Percentiles rank a stretch among this genome's conserved stretches.
Conservation (phyloP, 2,329 filamentous ascomycete species). For the Dactylonectria estremocensis region DNA sequence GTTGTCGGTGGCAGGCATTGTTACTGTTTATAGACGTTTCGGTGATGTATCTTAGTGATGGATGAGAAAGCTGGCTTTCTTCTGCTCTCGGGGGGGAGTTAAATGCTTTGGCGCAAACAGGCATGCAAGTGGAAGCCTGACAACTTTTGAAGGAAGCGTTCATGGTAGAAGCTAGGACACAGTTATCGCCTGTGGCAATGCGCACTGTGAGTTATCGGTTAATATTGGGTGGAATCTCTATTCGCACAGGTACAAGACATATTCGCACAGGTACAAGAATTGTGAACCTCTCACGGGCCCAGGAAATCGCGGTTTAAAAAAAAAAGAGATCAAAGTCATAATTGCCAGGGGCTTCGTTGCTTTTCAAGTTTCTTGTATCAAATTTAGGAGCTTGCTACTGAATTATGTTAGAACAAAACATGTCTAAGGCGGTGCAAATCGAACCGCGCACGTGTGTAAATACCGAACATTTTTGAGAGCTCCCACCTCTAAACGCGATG, state of each 20-base stretch:
- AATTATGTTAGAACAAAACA: not conserved
- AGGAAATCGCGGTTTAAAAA: no score
- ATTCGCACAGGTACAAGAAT: not conserved
- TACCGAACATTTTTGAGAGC: slow-evolving; percentile 29
- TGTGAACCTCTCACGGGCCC: no score
- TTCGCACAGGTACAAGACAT: not conserved
- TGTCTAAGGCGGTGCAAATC: not conserved
- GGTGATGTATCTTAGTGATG: not conserved
- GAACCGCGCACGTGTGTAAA: not conserved
- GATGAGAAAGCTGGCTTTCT: not conserved
- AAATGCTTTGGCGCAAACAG: slow-evolving; percentile 43
- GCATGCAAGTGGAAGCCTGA: slow-evolving; percentile 14
- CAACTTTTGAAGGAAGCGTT: slow-evolving; percentile 31
- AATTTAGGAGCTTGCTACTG: not conserved
- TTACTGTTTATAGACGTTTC: slow-evolving; percentile 6
- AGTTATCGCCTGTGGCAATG: slow-evolving; percentile 41
- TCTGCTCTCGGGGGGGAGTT: not conserved
- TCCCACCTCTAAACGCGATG: slow-evolving; percentile 13
- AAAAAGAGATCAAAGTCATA: no score
- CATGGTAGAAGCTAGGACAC: slow-evolving; percentile 29
- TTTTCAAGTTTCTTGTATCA: no score
- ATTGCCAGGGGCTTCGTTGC: no score
- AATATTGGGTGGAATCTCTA: not conserved
- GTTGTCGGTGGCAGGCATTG: slow-evolving; percentile 56
- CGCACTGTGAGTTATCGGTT: slow-evolving; percentile 45